Base-by-base conservation (phyloP, 2,329 filamentous ascomycete genomes). In the Venturia nashicola region DNA sequence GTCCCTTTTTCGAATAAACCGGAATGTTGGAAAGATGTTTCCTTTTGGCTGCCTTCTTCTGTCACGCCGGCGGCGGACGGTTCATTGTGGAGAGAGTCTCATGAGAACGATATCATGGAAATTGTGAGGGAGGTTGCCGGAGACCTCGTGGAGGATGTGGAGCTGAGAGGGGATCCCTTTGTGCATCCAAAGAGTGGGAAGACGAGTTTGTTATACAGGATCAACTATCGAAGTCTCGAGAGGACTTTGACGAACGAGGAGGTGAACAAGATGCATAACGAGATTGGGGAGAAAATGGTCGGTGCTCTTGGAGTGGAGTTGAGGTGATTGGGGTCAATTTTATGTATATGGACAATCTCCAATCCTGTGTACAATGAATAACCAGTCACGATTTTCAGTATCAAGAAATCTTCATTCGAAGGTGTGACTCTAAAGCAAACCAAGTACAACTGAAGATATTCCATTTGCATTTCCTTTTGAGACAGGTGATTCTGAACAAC, bases 91-190 rank as follows among this genome's bases (percentile, higher is more conserved):
- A 65, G 66, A 69, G 60, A 74, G 0, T 91, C 96, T 72, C 93
- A 97, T 74, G 92, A 95, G 74, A 97, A 97, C 76, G 94, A 99
- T 75, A 80, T 97, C 61, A 97, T 97, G 93, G 94, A 97, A 76
- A 83, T 97, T 64, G 89, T 97, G 20, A 86, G 94, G 68, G 86
- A 86, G 68, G 81, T 93, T 59, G 90, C 86, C 11, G 92, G 91
- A 61, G 89, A 96, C 73, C 76, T 86, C 27, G 91, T 94, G 43
- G 94, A 99, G 76, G 91, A 96, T 73, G 93, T 97, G 61, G 81
- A 79, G 66, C 80, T 95, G 11, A 16, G 11, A 36, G 85, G 90
- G 62, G 94, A 97, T 75, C 84, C 90, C 72, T 99, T 97, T 74
- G 85, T 83, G 59, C 91, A 97, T 75, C 91, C 92, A 44, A 91